These are phyloP conservation scores for Mayamaea pseudoterrestris DNA, from an alignment of 108 stramenopile genomes.

Conservation along the genomic window DNA sequence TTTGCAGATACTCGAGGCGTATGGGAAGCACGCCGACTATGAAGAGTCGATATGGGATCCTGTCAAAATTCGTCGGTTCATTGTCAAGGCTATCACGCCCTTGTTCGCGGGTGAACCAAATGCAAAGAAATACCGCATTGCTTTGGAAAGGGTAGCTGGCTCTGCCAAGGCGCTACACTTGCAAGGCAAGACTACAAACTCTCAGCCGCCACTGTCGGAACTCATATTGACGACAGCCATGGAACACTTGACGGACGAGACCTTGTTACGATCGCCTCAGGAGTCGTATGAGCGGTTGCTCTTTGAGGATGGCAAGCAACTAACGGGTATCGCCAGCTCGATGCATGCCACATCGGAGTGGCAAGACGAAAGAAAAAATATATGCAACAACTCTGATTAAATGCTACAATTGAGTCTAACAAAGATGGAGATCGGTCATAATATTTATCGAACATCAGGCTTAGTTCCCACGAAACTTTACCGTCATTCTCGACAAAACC, in stretches of 20 bases:
- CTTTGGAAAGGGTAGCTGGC: slow-evolving; percentile 63
- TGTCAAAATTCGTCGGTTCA: slow-evolving; percentile 47
- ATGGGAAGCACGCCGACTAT: slow-evolving; percentile 58
- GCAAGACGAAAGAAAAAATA: slow-evolving; percentile 27
- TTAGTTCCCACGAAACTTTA: too few species aligned
- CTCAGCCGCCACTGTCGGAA: slow-evolving; percentile 58
- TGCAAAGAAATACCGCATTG: slow-evolving; percentile 70
- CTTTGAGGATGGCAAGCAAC: slow-evolving; percentile 21
- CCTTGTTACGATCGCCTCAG: slow-evolving; percentile 52
- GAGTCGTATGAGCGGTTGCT: slow-evolving; percentile 59
- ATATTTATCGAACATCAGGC: too few species aligned
- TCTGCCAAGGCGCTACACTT: slow-evolving; percentile 35
- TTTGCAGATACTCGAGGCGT: slow-evolving; percentile 51
- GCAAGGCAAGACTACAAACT: slow-evolving; percentile 19
- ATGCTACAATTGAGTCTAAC: neutral
- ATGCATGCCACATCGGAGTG: slow-evolving; percentile 28
- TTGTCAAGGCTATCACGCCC: slow-evolving; percentile 60
- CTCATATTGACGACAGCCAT: slow-evolving; percentile 60
- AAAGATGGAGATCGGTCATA: too few species aligned
- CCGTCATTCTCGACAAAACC: neutral
- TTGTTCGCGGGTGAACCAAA: slow-evolving; percentile 78
- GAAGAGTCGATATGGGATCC: slow-evolving; percentile 53
- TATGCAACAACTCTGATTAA: neutral
- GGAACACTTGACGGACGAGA: slow-evolving; percentile 53
- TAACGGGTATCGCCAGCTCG: neutral